phyloP scores from a whole-genome alignment of 164 flowering plant genomes.

The Cinnamomum micranthum region DNA sequence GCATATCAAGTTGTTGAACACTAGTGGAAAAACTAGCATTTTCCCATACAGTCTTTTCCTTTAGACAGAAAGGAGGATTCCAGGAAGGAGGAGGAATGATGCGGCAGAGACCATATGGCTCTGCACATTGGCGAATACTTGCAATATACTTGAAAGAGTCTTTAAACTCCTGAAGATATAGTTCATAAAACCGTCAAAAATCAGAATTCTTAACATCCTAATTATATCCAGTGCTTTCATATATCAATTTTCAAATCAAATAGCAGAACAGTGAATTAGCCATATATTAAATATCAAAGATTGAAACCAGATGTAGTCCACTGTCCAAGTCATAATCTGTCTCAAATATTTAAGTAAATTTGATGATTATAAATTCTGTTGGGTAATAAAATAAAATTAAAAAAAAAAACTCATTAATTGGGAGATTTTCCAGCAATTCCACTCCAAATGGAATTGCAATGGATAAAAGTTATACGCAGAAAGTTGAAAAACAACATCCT shows the following conservation, averaged over 20 bases:
- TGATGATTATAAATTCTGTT: no score
- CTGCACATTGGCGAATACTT: conserved; percentile 60
- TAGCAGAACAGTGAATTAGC: no score
- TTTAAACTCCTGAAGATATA: conserved; percentile 62
- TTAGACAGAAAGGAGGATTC: conserved; percentile 81
- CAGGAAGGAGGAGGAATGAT: conserved; percentile 89
- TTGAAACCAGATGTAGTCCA: background rate
- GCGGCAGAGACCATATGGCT: conserved; percentile 80
- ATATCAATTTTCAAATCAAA: background rate
- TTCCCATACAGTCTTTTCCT: conserved; percentile 57
- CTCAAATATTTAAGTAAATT: no score
- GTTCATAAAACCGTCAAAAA: conserved; percentile 10
- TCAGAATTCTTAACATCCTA: background rate
- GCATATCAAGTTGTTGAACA: conserved; percentile 70
- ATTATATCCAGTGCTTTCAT: background rate
- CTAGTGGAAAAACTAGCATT: conserved; percentile 62
- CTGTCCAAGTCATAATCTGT: background rate
- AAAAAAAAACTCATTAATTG: background rate
- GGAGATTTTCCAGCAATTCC: background rate
- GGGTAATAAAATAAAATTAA: background rate
- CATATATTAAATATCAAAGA: background rate
- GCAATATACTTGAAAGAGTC: conserved; percentile 75
- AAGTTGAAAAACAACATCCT: background rate
- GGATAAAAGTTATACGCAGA: background rate
- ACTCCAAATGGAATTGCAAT: background rate